A percentile compares a stretch with the other conserved stretches of the same genome.
phyloP scores from a whole-genome alignment of 1,284 basidiomycete genomes.

The Cutaneotrichosporon arboriforme region DNA sequence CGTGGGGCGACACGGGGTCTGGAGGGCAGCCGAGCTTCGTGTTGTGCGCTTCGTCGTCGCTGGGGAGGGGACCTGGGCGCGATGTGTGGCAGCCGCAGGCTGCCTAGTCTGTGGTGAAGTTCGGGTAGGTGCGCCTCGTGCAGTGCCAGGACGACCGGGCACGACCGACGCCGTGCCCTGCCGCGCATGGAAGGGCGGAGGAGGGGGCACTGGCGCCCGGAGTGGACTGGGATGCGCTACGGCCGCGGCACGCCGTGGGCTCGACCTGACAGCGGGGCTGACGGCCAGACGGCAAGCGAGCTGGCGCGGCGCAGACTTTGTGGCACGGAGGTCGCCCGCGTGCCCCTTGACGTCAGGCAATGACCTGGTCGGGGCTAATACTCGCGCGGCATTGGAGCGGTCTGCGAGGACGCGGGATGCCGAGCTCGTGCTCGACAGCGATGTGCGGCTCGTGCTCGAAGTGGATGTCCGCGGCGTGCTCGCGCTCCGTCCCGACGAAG shows the following conservation, averaged over 20 bases:
- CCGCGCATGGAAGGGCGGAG: background rate
- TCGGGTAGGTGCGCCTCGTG: too few relatives aligned
- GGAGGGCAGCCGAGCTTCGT: background rate
- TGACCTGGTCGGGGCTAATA: constrained; percentile 2
- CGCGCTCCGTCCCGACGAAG: background rate
- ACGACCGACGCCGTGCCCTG: too few relatives aligned
- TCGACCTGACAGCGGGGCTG: constrained; percentile 1
- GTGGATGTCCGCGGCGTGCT: background rate
- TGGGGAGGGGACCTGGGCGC: too few relatives aligned
- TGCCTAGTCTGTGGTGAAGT: too few relatives aligned
- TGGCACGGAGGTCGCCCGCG: background rate
- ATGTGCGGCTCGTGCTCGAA: background rate
- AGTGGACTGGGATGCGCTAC: background rate
- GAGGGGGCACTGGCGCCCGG: background rate
- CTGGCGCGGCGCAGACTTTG: constrained; percentile 1
- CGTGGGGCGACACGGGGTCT: background rate
- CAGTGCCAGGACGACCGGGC: too few relatives aligned
- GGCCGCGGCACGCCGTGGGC: constrained; percentile 5
- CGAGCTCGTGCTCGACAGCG: background rate
- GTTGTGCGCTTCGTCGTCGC: background rate
- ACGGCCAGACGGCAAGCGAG: background rate
- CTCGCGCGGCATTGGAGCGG: background rate
- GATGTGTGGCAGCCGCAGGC: too few relatives aligned
- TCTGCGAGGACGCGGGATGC: background rate
- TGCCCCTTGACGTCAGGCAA: constrained; percentile 2